phyloP scores from a whole-genome alignment of 2,329 filamentous ascomycete genomes.

The Alternaria metachromatica region DNA sequence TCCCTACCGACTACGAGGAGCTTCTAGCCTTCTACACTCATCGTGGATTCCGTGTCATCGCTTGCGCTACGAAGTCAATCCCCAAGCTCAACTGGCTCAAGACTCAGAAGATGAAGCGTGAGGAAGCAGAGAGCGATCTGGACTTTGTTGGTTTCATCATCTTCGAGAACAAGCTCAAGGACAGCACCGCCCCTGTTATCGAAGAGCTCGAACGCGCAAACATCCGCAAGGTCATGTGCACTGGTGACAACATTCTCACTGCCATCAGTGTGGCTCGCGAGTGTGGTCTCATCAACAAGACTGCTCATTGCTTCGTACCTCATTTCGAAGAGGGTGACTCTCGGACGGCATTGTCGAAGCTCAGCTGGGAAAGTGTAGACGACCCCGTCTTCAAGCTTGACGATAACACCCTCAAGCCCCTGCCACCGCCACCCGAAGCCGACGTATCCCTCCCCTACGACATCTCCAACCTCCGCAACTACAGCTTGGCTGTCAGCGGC shows the following conservation, averaged over 20 bases:
- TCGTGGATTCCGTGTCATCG: slow-evolving; percentile 94
- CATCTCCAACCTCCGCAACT: slow-evolving; percentile 80
- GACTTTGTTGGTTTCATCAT: slow-evolving; percentile 96
- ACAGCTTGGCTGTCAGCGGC: slow-evolving; percentile 86
- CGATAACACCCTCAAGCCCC: slow-evolving; percentile 79
- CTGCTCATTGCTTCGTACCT: slow-evolving; percentile 90
- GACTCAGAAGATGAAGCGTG: slow-evolving; percentile 88
- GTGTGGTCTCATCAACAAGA: slow-evolving; percentile 80
- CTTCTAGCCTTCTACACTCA: slow-evolving; percentile 91
- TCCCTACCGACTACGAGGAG: slow-evolving; percentile 89
- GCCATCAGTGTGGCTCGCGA: slow-evolving; percentile 95
- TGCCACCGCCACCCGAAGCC: slow-evolving; percentile 70
- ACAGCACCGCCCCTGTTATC: slow-evolving; percentile 80
- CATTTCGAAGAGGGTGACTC: slow-evolving; percentile 82
- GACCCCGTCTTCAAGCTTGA: slow-evolving; percentile 80
- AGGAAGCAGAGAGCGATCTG: slow-evolving; percentile 81
- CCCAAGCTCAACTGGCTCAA: slow-evolving; percentile 91
- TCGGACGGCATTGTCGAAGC: slow-evolving; percentile 72
- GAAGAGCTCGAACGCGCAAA: slow-evolving; percentile 81
- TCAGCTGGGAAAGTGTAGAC: slow-evolving; percentile 96
- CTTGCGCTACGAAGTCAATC: slow-evolving; percentile 88
- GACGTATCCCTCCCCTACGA: slow-evolving; percentile 88
- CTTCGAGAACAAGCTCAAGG: slow-evolving; percentile 98
- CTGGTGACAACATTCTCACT: slow-evolving; percentile 95
- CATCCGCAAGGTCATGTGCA: slow-evolving; percentile 94